Percentiles rank a stretch among this genome's conserved stretches.
phyloP scores from a whole-genome alignment of 176 grass and related monocot genomes.

The Juncus inflexus region DNA sequence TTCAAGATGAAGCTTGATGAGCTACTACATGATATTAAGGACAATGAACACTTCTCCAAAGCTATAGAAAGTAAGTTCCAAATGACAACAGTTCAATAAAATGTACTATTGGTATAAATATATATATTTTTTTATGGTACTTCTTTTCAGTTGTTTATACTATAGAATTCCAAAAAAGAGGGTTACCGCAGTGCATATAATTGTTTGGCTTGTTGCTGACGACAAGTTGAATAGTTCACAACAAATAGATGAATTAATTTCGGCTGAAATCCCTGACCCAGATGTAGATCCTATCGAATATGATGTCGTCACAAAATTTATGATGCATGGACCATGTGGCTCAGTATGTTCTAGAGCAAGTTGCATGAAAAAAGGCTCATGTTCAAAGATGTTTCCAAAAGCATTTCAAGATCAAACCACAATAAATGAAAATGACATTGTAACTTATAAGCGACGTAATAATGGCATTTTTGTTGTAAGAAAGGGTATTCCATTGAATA shows the following conservation, averaged over 20 bases:
- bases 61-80: too few relatives aligned
- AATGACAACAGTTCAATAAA: too few relatives aligned
- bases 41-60: too few relatives aligned
- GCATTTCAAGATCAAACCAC: background rate
- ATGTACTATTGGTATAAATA: too few relatives aligned
- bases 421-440: conserved; percentile 25
- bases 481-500: conserved; percentile 22
- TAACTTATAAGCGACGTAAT: conserved; percentile 24
- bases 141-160: conserved; percentile 10
- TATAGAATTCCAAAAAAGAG: conserved; percentile 11
- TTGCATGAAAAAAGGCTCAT: conserved; percentile 15
- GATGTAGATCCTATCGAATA: background rate
- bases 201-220: background rate
- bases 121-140: background rate
- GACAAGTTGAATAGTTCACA: background rate
- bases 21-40: too few relatives aligned
- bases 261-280: background rate
- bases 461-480: background rate
- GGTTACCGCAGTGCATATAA: background rate
- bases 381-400: conserved; percentile 10
- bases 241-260: background rate
- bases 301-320: background rate
- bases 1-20: too few relatives aligned
- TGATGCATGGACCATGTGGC: conserved; percentile 15
- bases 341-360: background rate